Evolutionary conservation across 192 early-diverging fungal species (phyloP).

Genomic region (Coemansia sp.): DNA sequence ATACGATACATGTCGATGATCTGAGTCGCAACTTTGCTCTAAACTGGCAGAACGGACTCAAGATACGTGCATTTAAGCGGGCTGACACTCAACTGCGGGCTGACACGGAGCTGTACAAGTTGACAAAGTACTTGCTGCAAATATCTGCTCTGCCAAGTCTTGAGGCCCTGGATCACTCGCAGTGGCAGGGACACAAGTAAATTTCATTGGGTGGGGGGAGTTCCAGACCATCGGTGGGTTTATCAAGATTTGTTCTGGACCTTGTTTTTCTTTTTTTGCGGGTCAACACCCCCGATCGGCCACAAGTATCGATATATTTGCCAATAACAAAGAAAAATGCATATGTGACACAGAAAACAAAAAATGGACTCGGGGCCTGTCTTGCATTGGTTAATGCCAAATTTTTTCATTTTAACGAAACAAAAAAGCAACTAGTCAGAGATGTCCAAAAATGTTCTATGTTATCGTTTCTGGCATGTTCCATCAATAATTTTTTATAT

Average conservation of each 20-base stretch:
- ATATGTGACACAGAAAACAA: too few relatives aligned
- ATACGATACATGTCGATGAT: constrained; percentile 75
- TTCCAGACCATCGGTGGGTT: not conserved
- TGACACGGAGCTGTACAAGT: constrained; percentile 61
- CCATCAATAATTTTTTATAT: not conserved
- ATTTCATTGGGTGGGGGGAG: not conserved
- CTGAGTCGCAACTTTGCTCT: constrained; percentile 74
- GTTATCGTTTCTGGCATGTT: not conserved
- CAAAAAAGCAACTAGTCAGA: too few relatives aligned
- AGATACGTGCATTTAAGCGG: constrained; percentile 66
- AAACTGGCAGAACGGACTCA: constrained; percentile 66
- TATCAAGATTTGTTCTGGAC: not conserved
- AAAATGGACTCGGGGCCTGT: not conserved
- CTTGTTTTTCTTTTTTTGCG: not conserved
- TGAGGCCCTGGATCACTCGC: constrained; percentile 59
- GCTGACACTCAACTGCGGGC: constrained; percentile 37
- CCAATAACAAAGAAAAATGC: too few relatives aligned
- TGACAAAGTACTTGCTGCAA: constrained; percentile 61
- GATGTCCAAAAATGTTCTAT: not conserved
- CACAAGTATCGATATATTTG: not conserved
- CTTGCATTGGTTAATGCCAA: not conserved
- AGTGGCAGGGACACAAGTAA: constrained; percentile 45
- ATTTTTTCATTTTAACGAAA: not conserved
- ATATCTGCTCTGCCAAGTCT: constrained; percentile 58
- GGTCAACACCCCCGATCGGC: not conserved